These are phyloP conservation scores for Eleusine indica DNA, from an alignment of 176 grass and related monocot species.

Conservation along the genomic window DNA sequence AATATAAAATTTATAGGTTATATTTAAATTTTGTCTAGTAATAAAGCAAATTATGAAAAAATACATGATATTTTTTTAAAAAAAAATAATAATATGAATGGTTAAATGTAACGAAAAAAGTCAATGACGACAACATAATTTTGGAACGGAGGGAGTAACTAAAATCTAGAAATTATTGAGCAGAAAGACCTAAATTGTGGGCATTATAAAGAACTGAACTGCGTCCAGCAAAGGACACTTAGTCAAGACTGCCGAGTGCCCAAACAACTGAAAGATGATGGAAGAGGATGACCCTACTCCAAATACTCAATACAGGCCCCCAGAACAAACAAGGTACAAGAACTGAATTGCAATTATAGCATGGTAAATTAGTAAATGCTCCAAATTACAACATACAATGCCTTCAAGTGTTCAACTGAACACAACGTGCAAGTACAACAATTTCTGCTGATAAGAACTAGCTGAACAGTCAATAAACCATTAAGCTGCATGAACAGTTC, in stretches of 20 bases:
- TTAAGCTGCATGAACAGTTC: not conserved
- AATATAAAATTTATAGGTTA: no score
- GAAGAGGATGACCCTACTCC: not conserved
- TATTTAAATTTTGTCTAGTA: no score
- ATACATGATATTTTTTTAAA: no score
- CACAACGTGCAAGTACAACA: constrained; percentile 1
- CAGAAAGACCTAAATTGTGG: not conserved
- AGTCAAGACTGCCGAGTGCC: no score
- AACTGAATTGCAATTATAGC: not conserved
- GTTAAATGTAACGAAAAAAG: no score
- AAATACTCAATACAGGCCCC: not conserved
- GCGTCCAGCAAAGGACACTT: not conserved
- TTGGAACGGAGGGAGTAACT: not conserved
- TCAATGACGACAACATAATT: no score
- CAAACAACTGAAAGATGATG: no score
- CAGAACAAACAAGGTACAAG: not conserved
- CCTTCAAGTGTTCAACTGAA: constrained; percentile 2
- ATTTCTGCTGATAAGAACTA: not conserved
- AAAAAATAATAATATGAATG: no score
- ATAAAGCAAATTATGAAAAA: no score
- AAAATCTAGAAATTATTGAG: not conserved
- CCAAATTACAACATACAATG: not conserved
- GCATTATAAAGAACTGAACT: not conserved
- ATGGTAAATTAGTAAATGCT: not conserved
- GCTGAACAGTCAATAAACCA: not conserved